phyloP scores from a whole-genome alignment of 2,329 filamentous ascomycete genomes.

The Cladobotryum mycophilum region DNA sequence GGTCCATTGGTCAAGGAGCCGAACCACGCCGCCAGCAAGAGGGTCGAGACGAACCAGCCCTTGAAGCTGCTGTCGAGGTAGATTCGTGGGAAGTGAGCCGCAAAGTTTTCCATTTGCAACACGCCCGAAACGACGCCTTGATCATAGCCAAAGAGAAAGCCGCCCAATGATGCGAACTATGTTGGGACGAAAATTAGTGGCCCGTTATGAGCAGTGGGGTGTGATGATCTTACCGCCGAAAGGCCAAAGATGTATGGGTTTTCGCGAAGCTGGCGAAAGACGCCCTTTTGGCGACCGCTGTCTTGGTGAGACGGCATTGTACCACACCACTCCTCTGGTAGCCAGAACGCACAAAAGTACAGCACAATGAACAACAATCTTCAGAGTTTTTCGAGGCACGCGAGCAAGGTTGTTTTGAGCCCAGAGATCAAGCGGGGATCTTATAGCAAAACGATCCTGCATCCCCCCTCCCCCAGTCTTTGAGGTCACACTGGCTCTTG shows the following conservation, averaged over 20 bases:
- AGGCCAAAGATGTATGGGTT: slow-evolving; percentile 41
- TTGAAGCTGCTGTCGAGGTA: slow-evolving; percentile 40
- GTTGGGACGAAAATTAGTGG: not conserved
- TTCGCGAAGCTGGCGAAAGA: slow-evolving; percentile 24
- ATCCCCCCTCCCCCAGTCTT: no score
- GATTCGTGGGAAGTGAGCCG: slow-evolving; percentile 24
- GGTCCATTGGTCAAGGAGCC: slow-evolving; percentile 40
- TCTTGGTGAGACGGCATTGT: slow-evolving; percentile 4
- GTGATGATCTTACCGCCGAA: slow-evolving; percentile 28
- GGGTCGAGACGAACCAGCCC: slow-evolving; percentile 46
- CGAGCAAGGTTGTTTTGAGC: no score
- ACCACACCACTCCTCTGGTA: not conserved
- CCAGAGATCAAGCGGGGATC: no score
- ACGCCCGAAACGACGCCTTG: slow-evolving; percentile 44
- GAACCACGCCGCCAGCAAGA: slow-evolving; percentile 42
- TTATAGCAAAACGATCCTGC: no score
- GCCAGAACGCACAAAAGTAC: no score
- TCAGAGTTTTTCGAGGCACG: no score
- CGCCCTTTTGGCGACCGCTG: slow-evolving; percentile 15
- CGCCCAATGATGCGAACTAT: slow-evolving; percentile 30
- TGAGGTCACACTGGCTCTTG: no score
- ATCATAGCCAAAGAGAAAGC: slow-evolving; percentile 44
- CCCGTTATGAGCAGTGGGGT: not conserved
- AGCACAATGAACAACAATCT: no score
- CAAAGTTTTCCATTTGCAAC: slow-evolving; percentile 40